Conservation (phyloP, 768 basidiomycete genomes). For the Macrolepiota albuminosa region DNA sequence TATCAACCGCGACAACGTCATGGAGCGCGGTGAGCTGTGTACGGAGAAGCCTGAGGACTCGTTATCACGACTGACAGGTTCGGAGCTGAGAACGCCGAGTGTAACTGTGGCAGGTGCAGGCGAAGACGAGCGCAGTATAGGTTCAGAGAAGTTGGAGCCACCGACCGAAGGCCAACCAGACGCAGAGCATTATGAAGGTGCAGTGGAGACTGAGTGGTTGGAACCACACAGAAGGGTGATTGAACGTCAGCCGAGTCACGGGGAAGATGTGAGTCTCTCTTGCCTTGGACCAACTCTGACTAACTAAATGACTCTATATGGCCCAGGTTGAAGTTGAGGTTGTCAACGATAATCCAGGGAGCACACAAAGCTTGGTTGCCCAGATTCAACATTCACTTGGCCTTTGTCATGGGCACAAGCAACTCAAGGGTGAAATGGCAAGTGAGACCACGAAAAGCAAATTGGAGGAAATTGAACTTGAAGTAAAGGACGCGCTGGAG, state of each 20-base stretch:
- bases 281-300: background rate
- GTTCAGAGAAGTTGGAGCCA: conserved; percentile 7
- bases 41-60: conserved; percentile 8
- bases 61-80: conserved; percentile 2
- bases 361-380: conserved; percentile 8
- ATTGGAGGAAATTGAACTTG: conserved; percentile 10
- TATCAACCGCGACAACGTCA: conserved; percentile 73
- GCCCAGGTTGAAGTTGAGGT: conserved; percentile 62
- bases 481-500: conserved; percentile 11
- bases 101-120: conserved; percentile 8
- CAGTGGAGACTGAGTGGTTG: conserved; percentile 52
- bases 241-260: conserved; percentile 53
- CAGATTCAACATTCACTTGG: conserved; percentile 12
- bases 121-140: conserved; percentile 14
- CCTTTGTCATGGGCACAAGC: conserved; percentile 7
- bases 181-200: conserved; percentile 40
- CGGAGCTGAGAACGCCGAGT: conserved; percentile 13
- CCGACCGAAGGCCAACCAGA: conserved; percentile 21
- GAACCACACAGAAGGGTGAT: conserved; percentile 67
- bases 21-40: conserved; percentile 33
- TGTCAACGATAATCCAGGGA: conserved; percentile 32
- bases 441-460: conserved; percentile 2
- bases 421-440: conserved; percentile 1
- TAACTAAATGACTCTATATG: background rate
- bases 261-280: conserved; percentile 55